phyloP scores from a whole-genome alignment of 2,329 filamentous ascomycete species.

The Pseudogymnoascus sp. region DNA sequence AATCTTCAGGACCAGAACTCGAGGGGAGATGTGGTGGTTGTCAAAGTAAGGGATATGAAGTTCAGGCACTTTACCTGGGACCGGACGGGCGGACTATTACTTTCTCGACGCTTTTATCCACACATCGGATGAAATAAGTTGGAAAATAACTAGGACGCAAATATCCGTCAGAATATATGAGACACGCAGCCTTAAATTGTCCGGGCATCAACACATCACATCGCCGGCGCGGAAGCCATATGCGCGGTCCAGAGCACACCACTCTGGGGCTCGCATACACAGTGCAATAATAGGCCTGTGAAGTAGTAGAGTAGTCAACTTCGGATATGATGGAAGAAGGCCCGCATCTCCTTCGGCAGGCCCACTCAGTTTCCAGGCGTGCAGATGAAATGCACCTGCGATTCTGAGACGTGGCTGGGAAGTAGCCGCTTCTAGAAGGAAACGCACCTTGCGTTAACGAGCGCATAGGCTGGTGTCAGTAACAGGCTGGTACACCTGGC shows the following conservation, averaged over 20 bases:
- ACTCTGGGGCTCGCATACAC: not conserved
- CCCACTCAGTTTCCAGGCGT: not conserved
- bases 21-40: not conserved
- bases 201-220: not conserved
- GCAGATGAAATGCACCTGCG: not conserved
- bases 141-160: not conserved
- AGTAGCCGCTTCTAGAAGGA: slow-evolving; percentile 6
- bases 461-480: not conserved
- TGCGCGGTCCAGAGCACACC: not conserved
- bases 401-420: not conserved
- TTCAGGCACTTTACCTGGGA: not conserved
- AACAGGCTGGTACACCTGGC: not conserved
- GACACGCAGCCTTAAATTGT: not conserved
- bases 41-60: not conserved
- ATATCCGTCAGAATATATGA: not conserved
- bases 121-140: not conserved
- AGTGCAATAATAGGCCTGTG: not conserved
- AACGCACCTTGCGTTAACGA: not conserved
- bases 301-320: not conserved
- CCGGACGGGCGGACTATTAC: not conserved
- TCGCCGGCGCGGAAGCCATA: not conserved
- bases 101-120: slow-evolving; percentile 1
- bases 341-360: slow-evolving; percentile 7
- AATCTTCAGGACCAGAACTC: not conserved
- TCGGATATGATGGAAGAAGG: slow-evolving; percentile 7